Evolutionary conservation across 345 rosid species (phyloP).

Genomic region (Laguncularia racemosa): DNA sequence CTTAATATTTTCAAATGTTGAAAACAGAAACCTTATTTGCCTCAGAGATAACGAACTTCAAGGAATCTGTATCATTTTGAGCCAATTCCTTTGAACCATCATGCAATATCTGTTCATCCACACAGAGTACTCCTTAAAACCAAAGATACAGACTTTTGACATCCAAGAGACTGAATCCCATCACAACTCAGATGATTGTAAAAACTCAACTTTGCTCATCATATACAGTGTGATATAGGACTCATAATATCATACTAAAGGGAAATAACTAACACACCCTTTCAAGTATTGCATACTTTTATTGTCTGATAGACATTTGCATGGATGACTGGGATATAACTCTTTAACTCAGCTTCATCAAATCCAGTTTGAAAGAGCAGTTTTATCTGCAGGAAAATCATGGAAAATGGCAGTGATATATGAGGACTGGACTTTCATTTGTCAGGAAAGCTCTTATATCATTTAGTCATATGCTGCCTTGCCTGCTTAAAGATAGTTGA

Average conservation of each 20-base stretch:
- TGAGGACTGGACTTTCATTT: background rate
- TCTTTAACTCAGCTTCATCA: conserved; percentile 80
- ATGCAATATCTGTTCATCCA: conserved; percentile 59
- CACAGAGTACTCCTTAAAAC: conserved; percentile 10
- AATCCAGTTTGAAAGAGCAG: conserved; percentile 97
- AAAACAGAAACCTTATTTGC: conserved; percentile 62
- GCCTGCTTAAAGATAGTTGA: conserved; percentile 99
- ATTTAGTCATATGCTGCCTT: conserved; percentile 11
- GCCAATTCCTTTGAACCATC: conserved; percentile 96
- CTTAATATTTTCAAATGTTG: background rate
- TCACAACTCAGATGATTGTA: too few species aligned
- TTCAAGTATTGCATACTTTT: conserved; percentile 83
- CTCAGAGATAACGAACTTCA: conserved; percentile 50
- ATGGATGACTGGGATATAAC: conserved; percentile 86
- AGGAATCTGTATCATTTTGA: conserved; percentile 61
- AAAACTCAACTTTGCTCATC: too few species aligned
- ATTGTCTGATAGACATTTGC: conserved; percentile 98
- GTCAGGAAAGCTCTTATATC: too few species aligned
- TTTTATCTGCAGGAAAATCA: conserved; percentile 55
- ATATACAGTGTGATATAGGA: background rate
- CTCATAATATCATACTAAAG: conserved; percentile 23
- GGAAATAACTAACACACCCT: conserved; percentile 75
- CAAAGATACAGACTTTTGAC: background rate
- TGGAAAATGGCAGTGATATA: background rate
- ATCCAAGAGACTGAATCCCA: too few species aligned